These are phyloP conservation scores for Erodium maritimum DNA, from an alignment of 345 rosid genomes.

Conservation along the genomic window DNA sequence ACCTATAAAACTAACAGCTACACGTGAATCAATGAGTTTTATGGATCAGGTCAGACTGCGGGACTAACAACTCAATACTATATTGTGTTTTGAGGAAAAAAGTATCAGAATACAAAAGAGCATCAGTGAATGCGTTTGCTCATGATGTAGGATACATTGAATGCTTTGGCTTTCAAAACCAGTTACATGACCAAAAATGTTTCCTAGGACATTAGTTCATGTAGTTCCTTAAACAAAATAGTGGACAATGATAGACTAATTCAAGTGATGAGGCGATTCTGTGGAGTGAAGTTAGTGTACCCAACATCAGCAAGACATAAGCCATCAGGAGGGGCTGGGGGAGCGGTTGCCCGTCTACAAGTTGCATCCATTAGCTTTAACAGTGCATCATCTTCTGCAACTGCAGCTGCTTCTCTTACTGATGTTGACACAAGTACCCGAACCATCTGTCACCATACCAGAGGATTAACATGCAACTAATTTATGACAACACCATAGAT, in stretches of 20 bases:
- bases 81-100: too few species aligned
- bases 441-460: slow-evolving; percentile 47
- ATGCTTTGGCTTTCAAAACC: not conserved
- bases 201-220: too few species aligned
- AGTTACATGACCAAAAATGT: not conserved
- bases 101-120: not conserved
- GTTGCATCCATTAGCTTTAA: slow-evolving; percentile 66
- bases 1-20: too few species aligned
- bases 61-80: too few species aligned
- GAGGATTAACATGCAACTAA: not conserved
- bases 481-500: not conserved
- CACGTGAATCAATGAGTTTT: too few species aligned
- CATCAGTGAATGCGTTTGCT: not conserved
- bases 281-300: slow-evolving; percentile 54
- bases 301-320: slow-evolving; percentile 81
- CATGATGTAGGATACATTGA: not conserved
- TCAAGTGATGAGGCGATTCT: slow-evolving; percentile 33
- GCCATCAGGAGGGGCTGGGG: slow-evolving; percentile 86
- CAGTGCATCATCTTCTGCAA: slow-evolving; percentile 63
- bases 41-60: too few species aligned
- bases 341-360: slow-evolving; percentile 89
- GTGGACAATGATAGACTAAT: slow-evolving; percentile 2
- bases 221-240: too few species aligned
- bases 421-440: slow-evolving; percentile 85
- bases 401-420: slow-evolving; percentile 89